Percentiles rank a stretch among this genome's conserved stretches.
phyloP scores from a whole-genome alignment of 1,284 basidiomycete genomes.

The Sporisorium sorghi region DNA sequence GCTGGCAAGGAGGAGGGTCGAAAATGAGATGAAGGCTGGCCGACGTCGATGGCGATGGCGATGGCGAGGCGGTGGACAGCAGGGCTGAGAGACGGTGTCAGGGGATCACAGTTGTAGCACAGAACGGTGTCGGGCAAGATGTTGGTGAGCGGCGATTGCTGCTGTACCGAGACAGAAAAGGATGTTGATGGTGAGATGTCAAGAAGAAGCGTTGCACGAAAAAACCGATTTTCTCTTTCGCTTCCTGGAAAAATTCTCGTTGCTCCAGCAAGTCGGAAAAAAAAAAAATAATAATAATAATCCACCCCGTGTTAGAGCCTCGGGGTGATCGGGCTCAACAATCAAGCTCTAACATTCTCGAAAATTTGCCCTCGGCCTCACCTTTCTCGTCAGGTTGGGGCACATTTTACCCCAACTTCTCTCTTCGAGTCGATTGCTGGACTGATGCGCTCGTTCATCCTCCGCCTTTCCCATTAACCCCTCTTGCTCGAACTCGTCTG shows the following conservation, averaged over 20 bases:
- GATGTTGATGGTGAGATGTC: not conserved
- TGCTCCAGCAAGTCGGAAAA: constrained; percentile 3
- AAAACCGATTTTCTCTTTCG: not conserved
- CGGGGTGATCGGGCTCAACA: not conserved
- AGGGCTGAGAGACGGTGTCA: not conserved
- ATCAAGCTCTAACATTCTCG: not conserved
- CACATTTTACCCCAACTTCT: not conserved
- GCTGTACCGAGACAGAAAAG: not conserved
- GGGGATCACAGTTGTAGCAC: not conserved
- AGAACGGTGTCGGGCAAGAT: not conserved
- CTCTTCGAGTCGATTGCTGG: too few species aligned
- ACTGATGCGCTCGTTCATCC: too few species aligned
- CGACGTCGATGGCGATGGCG: too few species aligned
- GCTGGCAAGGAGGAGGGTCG: not conserved
- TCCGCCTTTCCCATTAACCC: too few species aligned
- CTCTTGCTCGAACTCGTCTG: not conserved
- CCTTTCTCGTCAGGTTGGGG: not conserved
- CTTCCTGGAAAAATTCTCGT: constrained; percentile 3
- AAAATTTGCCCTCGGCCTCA: constrained; percentile 1
- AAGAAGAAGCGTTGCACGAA: not conserved
- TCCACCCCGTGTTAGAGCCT: not conserved
- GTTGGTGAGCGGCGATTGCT: not conserved
- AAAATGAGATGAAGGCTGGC: too few species aligned
- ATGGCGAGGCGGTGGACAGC: not conserved
- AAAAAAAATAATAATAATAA: not conserved